Base-by-base conservation (phyloP, 768 basidiomycete genomes). In the Lyophyllum semitale region DNA sequence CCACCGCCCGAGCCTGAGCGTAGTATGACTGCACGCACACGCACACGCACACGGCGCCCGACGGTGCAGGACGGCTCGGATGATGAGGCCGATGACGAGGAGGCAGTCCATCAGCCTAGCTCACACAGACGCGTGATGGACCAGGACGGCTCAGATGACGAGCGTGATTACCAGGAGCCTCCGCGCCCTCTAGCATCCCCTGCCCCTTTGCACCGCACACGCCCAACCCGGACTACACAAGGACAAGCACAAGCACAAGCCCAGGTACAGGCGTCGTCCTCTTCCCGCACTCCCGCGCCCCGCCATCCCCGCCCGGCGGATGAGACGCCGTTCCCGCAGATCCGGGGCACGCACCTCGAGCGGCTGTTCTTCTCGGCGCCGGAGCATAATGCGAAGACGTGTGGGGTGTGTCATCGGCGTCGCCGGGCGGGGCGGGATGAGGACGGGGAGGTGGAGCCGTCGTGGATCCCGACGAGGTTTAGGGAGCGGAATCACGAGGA, bases 351-450 rank as follows among this genome's bases (percentile, higher is more conserved):
- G 41, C 84, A 81, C 40, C 79, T 93, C 35, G 92, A 96, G 65
- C 78, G 82, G 0, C 71, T 95, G 48, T 94, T 95, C 73, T 93
- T 91, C 71, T 84, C 85, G 43, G 84, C 87, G 1, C 88, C 89
- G 2, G 84, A 84, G 41, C 92, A 94, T 60, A 84, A 92, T 59
- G 77, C 81, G 18, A 77, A 79, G 56, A 89, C 86, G 2, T 91
- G 90, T 64, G 77, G 76, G 2, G 78, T 85, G 48, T 93, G 91
- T 63, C 80, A 81, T 63, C 74, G 84, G 30, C 74, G 76, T 25
- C 73, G 76, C 32, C 63, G 55, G n/a, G 56, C 42, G 32, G 29
- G 37, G 18, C 49, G 58, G 25, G 58, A 58, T 37, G 51, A 27
- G 23, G 45, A 20, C 15, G 51, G 13, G 32, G 54, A 23, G 9